Conservation (phyloP, 306 rosid species). For the Corylus avellana region DNA sequence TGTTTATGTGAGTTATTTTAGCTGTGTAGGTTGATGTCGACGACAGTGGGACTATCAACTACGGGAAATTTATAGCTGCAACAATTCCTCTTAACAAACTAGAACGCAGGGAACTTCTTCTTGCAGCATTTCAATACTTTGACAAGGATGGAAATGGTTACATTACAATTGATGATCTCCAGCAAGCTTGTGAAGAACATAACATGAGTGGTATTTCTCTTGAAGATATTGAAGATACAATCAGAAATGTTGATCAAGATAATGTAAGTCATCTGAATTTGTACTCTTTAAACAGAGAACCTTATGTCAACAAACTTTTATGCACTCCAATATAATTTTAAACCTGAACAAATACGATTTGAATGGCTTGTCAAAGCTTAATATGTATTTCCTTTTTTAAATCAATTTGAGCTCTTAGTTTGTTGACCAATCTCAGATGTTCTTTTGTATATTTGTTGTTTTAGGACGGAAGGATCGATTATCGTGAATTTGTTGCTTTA, state of each 20-base stretch:
- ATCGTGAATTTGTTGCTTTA: slow-evolving; percentile 90
- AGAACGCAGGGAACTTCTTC: slow-evolving; percentile 89
- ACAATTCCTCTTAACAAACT: slow-evolving; percentile 95
- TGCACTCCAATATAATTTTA: no score
- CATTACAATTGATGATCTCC: slow-evolving; percentile 93
- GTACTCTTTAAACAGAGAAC: no score
- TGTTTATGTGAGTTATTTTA: slow-evolving; percentile 35
- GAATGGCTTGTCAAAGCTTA: no score
- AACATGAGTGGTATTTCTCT: slow-evolving; percentile 78
- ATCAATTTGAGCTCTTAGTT: no score
- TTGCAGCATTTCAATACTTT: slow-evolving; percentile 90
- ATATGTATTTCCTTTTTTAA: no score
- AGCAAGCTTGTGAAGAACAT: slow-evolving; percentile 91
- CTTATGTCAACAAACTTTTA: no score
- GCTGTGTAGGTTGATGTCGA: slow-evolving; percentile 88
- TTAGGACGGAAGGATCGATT: slow-evolving; percentile 93
- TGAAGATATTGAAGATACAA: slow-evolving; percentile 56
- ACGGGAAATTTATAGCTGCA: slow-evolving; percentile 93
- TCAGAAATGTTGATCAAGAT: slow-evolving; percentile 90
- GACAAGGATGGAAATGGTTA: slow-evolving; percentile 94
- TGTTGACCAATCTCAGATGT: no score
- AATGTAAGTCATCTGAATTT: no score
- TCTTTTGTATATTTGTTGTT: not conserved
- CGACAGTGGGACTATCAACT: slow-evolving; percentile 91
- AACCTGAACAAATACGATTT: no score